These are phyloP conservation scores for Mrakia hoshinonis DNA, from an alignment of 768 basidiomycete species.

Conservation along the genomic window DNA sequence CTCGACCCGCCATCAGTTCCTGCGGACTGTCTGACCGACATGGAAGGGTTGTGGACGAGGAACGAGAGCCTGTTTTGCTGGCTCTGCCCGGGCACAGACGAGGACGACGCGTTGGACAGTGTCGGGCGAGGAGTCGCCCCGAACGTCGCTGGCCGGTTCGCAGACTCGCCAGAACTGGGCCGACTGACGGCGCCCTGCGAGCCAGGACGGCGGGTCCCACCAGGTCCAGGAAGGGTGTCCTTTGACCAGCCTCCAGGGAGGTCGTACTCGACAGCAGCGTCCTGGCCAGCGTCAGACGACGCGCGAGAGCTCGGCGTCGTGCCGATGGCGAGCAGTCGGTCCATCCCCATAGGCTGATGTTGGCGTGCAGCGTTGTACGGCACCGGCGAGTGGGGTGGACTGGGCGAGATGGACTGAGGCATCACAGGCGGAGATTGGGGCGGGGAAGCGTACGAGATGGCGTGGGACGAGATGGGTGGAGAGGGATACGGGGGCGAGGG, in stretches of 20 bases:
- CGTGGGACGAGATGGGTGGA: background rate
- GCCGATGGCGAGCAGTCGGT: background rate
- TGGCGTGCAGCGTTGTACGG: background rate
- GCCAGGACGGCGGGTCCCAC: background rate
- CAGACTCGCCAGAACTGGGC: background rate
- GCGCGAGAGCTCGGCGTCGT: constrained; percentile 1
- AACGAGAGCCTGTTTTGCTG: constrained; percentile 1
- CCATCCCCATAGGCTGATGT: constrained; percentile 9
- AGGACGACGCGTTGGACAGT: background rate
- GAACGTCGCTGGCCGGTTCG: background rate
- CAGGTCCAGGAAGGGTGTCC: background rate
- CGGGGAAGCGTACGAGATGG: background rate
- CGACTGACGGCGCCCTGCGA: background rate
- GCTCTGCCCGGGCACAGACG: background rate
- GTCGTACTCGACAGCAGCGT: background rate
- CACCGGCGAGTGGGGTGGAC: background rate
- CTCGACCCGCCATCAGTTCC: too few species aligned
- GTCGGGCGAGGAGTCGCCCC: background rate
- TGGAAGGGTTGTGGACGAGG: constrained; percentile 16
- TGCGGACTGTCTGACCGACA: background rate
- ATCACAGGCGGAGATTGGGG: background rate
- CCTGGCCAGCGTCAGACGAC: background rate
- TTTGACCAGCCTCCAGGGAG: background rate
- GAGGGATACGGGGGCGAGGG: background rate
- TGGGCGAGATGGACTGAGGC: background rate